Evolutionary conservation across 78 protist genomes (phyloP).

Genomic region (Monosiga brevicollis): DNA sequence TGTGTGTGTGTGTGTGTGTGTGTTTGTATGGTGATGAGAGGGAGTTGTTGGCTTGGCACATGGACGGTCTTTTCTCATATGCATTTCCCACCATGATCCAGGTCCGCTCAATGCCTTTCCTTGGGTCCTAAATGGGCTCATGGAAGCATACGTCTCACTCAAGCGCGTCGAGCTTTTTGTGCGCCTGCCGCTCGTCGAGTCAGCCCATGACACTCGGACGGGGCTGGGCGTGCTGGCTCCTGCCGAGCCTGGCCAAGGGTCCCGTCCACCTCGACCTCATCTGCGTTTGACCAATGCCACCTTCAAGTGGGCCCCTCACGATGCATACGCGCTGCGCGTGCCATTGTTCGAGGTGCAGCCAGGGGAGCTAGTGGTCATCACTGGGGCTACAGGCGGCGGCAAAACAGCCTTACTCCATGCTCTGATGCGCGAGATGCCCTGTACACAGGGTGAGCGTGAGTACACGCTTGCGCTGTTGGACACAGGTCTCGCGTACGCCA

Average conservation of each 20-base stretch:
- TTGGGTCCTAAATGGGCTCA: constrained; percentile 26
- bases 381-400: constrained; percentile 61
- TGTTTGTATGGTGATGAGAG: no score
- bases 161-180: not conserved
- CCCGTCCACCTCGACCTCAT: no score
- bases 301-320: no score
- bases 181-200: not conserved
- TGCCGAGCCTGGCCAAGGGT: no score
- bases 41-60: no score
- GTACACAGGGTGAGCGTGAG: not conserved
- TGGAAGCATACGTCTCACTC: constrained; percentile 16
- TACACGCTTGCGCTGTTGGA: not conserved
- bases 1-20: no score
- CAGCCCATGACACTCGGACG: no score
- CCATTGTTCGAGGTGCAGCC: not conserved
- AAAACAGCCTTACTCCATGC: constrained; percentile 50
- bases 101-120: constrained; percentile 33
- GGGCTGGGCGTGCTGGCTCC: no score
- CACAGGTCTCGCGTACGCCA: constrained; percentile 27
- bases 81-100: no score
- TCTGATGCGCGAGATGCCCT: constrained; percentile 48
- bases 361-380: constrained; percentile 11
- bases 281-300: no score
- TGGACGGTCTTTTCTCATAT: no score
- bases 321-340: not conserved